phyloP scores from a whole-genome alignment of 176 grass and related monocot species.

The Tillandsia leiboldiana region DNA sequence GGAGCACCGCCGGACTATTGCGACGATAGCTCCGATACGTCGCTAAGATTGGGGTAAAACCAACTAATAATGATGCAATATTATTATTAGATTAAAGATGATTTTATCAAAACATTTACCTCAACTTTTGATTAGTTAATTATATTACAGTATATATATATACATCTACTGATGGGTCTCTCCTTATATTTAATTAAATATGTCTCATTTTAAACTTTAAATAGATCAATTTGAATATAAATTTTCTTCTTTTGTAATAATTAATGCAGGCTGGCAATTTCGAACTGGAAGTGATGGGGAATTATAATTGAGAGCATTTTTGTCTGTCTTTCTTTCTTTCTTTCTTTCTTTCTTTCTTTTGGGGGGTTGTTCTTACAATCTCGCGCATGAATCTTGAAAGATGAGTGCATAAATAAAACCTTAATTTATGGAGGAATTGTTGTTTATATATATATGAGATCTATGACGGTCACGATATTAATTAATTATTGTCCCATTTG shows the following conservation, averaged over 20 bases:
- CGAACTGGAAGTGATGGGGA: constrained; percentile 27
- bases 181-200: neutral
- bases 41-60: constrained; percentile 59
- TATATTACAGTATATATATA: neutral
- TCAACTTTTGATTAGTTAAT: neutral
- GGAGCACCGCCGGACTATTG: constrained; percentile 12
- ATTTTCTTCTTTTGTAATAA: neutral
- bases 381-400: neutral
- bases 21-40: constrained; percentile 41
- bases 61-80: neutral
- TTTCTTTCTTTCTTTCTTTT: neutral
- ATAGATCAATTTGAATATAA: neutral
- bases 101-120: neutral
- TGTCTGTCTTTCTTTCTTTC: neutral
- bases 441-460: neutral
- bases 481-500: neutral
- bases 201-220: too few species aligned
- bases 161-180: neutral
- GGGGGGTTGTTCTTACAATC: too few species aligned
- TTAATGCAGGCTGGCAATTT: constrained; percentile 34
- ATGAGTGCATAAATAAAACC: neutral
- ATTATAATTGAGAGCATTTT: neutral
- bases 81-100: neutral
- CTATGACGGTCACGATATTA: neutral
- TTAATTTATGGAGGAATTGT: neutral